Conservation (phyloP, 129 eudicot genomes). For the Centella asiatica region DNA sequence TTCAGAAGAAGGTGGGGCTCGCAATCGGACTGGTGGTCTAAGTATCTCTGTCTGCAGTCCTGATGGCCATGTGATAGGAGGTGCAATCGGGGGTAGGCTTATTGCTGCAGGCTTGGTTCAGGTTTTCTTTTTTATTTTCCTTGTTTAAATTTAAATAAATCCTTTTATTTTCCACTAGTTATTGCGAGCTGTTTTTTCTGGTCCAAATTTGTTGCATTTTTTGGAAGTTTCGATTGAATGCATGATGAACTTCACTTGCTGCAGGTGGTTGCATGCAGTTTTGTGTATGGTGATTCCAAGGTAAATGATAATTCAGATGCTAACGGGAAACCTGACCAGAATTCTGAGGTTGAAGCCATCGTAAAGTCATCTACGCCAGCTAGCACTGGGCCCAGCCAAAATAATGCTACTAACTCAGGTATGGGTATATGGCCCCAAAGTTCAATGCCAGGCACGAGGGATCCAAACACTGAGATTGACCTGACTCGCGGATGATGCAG, state of each 20-base stretch:
- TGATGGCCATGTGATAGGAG: constrained; percentile 84
- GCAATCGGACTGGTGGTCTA: constrained; percentile 71
- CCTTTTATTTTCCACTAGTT: neutral
- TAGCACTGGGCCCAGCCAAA: constrained; percentile 25
- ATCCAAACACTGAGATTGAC: constrained; percentile 60
- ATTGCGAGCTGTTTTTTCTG: neutral
- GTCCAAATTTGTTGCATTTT: too few relatives aligned
- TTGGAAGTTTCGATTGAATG: neutral
- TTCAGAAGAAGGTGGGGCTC: constrained; percentile 59
- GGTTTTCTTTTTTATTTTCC: constrained; percentile 31
- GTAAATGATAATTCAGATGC: constrained; percentile 34
- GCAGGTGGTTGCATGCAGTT: constrained; percentile 84
- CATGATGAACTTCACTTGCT: constrained; percentile 8
- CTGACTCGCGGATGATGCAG: constrained; percentile 54
- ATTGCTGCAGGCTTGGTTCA: constrained; percentile 71
- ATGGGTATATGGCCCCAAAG: constrained; percentile 37
- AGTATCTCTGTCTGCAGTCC: constrained; percentile 76
- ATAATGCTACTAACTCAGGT: constrained; percentile 16
- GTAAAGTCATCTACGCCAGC: constrained; percentile 26
- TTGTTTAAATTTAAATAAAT: too few relatives aligned
- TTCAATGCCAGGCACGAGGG: constrained; percentile 32
- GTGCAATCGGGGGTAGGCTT: constrained; percentile 72
- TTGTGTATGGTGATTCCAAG: constrained; percentile 62
- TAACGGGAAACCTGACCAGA: constrained; percentile 28
- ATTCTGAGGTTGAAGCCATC: constrained; percentile 23